Evolutionary conservation across 2,329 filamentous ascomycete species (phyloP).

Genomic region (Simplicillium aogashimaense): DNA sequence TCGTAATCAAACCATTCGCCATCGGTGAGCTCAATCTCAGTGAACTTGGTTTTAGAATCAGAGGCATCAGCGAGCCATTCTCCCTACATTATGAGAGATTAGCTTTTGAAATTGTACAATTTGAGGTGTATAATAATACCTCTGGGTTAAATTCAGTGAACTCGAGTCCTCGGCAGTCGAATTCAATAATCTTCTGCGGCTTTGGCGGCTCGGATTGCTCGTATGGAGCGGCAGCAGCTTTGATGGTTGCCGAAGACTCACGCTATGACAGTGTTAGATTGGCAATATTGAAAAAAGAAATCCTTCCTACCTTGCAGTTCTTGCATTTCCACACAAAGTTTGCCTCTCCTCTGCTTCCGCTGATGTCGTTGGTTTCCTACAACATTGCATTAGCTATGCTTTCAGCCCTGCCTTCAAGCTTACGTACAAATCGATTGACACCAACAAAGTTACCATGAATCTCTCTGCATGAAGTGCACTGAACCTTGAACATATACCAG

Average conservation of each 20-base stretch:
- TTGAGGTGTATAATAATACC: conserved; percentile 31
- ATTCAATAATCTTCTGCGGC: conserved; percentile 69
- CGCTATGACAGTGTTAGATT: conserved; percentile 36
- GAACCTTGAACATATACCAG: conserved; percentile 95
- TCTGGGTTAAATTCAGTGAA: conserved; percentile 87
- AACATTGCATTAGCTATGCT: background rate
- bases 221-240: conserved; percentile 62
- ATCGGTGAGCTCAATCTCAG: conserved; percentile 70
- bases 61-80: conserved; percentile 79
- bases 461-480: conserved; percentile 96
- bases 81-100: conserved; percentile 42
- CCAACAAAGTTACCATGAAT: conserved; percentile 78
- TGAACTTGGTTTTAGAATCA: conserved; percentile 76
- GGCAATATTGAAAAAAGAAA: background rate
- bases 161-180: conserved; percentile 90
- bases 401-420: background rate
- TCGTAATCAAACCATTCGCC: conserved; percentile 99
- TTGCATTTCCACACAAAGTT: conserved; percentile 99
- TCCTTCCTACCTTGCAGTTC: conserved; percentile 70
- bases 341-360: conserved; percentile 86
- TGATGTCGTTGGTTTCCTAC: conserved; percentile 83
- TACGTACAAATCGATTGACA: conserved; percentile 76
- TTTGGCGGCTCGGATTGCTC: conserved; percentile 62
- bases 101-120: background rate
- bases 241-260: conserved; percentile 80